Conservation (phyloP, 106 monocot genomes). For the Agapanthus africanus region DNA sequence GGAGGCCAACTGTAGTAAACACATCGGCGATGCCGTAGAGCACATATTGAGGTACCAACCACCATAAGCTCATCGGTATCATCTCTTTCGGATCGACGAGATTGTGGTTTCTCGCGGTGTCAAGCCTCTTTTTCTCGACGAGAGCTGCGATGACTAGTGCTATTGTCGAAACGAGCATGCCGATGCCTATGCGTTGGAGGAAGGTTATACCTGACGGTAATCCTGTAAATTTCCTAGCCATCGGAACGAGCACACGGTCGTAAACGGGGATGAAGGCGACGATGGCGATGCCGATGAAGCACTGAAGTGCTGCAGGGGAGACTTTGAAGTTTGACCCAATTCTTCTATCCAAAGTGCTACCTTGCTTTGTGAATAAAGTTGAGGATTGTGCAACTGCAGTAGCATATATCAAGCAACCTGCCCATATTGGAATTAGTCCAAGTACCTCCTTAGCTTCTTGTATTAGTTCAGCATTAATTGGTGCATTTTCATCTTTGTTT, state of each 20-base stretch:
- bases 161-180: conserved; percentile 33
- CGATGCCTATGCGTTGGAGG: conserved; percentile 51
- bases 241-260: conserved; percentile 34
- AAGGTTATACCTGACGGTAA: conserved; percentile 34
- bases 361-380: conserved; percentile 52
- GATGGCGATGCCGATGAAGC: conserved; percentile 31
- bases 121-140: conserved; percentile 22
- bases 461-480: neutral
- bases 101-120: conserved; percentile 10
- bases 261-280: conserved; percentile 33
- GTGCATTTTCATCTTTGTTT: neutral
- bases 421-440: conserved; percentile 41
- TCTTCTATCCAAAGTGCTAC: conserved; percentile 40
- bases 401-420: conserved; percentile 31
- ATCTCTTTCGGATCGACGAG: conserved; percentile 19
- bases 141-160: conserved; percentile 31
- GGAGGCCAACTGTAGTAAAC: conserved; percentile 26
- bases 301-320: conserved; percentile 43
- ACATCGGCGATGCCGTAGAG: conserved; percentile 18
- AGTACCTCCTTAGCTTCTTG: conserved; percentile 21
- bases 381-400: conserved; percentile 38
- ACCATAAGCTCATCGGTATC: conserved; percentile 28
- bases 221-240: conserved; percentile 17
- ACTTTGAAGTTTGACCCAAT: conserved; percentile 26
- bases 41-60: conserved; percentile 30